Conservation (phyloP, 2,329 filamentous ascomycete genomes). For the Aspergillus pseudotamarii region DNA sequence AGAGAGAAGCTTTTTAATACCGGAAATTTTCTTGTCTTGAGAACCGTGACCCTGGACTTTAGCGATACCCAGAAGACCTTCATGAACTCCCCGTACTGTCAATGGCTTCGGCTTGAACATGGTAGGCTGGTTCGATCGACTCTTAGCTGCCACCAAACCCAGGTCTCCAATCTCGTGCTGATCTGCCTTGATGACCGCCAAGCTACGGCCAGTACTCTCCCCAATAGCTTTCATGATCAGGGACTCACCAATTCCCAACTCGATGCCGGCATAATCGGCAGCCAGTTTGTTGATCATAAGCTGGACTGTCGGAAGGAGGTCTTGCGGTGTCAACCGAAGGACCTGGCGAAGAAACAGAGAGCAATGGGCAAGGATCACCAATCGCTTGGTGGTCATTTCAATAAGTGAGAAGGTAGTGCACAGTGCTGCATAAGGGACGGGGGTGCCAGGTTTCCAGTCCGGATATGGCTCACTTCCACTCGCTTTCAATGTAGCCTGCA, state of each 20-base stretch:
- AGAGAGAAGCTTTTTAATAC: constrained; percentile 95
- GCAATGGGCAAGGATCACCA: constrained; percentile 87
- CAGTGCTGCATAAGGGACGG: constrained; percentile 91
- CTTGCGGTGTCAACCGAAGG: constrained; percentile 83
- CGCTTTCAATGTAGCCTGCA: constrained; percentile 73
- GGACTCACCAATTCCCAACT: constrained; percentile 97
- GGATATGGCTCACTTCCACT: constrained; percentile 81
- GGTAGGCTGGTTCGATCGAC: constrained; percentile 88
- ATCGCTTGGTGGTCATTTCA: constrained; percentile 89
- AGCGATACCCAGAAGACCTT: constrained; percentile 85
- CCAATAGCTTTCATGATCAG: constrained; percentile 99
- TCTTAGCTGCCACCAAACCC: constrained; percentile 92
- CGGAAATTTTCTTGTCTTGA: constrained; percentile 86
- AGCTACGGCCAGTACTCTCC: constrained; percentile 84
- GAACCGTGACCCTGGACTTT: constrained; percentile 83
- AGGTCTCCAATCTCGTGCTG: constrained; percentile 97
- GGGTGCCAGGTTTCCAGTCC: constrained; percentile 86
- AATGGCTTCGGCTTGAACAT: constrained; percentile 98
- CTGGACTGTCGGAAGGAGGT: constrained; percentile 83
- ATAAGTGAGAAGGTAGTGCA: constrained; percentile 94
- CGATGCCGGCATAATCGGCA: constrained; percentile 93
- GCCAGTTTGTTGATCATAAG: constrained; percentile 98
- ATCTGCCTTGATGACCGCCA: constrained; percentile 89
- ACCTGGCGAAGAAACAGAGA: constrained; percentile 91
- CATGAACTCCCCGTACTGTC: constrained; percentile 82